Evolutionary conservation across 31 red algal species (phyloP).

Genomic region (Endocladia muricata): DNA sequence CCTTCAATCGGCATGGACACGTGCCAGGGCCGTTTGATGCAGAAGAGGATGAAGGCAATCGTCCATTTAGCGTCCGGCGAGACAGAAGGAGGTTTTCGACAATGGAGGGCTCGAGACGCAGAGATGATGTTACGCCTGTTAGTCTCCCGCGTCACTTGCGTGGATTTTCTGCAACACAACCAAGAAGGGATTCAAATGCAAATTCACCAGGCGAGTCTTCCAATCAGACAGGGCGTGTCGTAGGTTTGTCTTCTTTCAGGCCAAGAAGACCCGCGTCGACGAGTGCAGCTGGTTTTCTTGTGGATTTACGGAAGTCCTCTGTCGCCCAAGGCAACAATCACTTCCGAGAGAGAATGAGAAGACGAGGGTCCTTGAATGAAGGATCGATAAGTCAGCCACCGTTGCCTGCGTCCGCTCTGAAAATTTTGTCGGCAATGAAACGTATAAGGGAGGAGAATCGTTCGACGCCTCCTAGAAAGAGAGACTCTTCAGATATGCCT

Average conservation of each 20-base stretch:
- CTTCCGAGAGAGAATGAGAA: background rate
- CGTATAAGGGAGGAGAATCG: conserved; percentile 9
- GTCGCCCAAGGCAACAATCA: background rate
- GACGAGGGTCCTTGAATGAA: background rate
- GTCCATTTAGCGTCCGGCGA: no score
- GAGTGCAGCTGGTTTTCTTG: background rate
- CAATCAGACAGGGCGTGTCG: background rate
- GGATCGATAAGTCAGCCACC: background rate
- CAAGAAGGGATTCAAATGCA: no score
- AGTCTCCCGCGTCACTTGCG: background rate
- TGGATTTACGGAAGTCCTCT: background rate
- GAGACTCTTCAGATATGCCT: background rate
- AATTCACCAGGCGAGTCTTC: no score
- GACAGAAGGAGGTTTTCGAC: background rate
- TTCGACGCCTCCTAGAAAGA: background rate
- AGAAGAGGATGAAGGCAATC: no score
- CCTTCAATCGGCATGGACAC: conserved; percentile 5
- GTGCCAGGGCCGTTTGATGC: background rate
- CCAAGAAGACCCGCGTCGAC: conserved; percentile 16
- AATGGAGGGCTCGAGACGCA: background rate
- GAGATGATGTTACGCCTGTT: background rate
- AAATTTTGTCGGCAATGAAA: background rate
- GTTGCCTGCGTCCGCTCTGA: background rate
- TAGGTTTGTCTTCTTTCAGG: background rate
- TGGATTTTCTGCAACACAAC: background rate